These are phyloP conservation scores for Cunninghamia lanceolata DNA, from an alignment of 75 land plant genomes.

Conservation along the genomic window DNA sequence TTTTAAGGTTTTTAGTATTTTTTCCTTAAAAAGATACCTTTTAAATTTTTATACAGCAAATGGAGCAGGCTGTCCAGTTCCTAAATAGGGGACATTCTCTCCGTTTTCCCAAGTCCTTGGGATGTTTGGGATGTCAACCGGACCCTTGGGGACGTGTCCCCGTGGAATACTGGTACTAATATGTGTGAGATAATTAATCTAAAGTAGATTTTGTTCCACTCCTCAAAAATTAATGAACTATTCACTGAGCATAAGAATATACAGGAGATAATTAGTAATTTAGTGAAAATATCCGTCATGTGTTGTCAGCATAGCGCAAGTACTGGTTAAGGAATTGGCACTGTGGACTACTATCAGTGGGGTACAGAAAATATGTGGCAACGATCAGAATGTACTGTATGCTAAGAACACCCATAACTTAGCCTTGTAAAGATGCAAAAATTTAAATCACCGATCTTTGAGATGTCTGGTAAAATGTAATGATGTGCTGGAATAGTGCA, in stretches of 20 bases:
- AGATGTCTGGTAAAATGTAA: neutral
- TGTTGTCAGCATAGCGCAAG: neutral
- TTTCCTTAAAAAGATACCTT: too few species aligned
- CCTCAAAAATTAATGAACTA: neutral
- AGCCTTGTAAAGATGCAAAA: neutral
- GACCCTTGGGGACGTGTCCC: too few species aligned
- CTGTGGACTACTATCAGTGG: neutral
- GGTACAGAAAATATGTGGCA: neutral
- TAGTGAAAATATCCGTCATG: neutral
- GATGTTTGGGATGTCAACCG: too few species aligned
- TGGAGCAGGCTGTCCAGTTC: too few species aligned
- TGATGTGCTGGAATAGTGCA: neutral
- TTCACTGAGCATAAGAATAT: neutral
- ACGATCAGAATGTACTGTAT: neutral
- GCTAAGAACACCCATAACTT: neutral
- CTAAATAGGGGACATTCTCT: too few species aligned
- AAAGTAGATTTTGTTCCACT: neutral
- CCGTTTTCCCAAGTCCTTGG: too few species aligned
- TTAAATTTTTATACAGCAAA: too few species aligned
- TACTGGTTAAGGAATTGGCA: neutral
- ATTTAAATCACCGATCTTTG: neutral
- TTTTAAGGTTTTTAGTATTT: too few species aligned
- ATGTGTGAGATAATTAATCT: neutral
- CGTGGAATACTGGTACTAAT: neutral
- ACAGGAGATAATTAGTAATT: neutral